A percentile compares a stretch with the other conserved stretches of the same genome.
These are phyloP conservation scores for Rugosomyces carneus DNA, from an alignment of 1,284 basidiomycete genomes.

Conservation along the genomic window DNA sequence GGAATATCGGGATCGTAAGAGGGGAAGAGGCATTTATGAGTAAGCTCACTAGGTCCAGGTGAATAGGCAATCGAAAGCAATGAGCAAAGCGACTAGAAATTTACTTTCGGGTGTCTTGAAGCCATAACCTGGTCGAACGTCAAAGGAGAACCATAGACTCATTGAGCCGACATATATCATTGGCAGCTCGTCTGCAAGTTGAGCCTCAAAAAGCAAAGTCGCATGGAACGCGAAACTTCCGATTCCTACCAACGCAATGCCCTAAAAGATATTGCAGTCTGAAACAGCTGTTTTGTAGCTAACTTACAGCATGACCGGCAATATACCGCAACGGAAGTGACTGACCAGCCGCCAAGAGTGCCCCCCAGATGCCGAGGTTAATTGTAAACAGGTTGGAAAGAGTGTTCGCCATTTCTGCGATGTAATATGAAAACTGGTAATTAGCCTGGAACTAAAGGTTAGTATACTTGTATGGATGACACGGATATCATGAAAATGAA, in stretches of 20 bases:
- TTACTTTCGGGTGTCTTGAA: constrained; percentile 30
- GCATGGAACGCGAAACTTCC: constrained; percentile 68
- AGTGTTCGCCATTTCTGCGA: constrained; percentile 63
- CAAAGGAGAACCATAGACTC: constrained; percentile 49
- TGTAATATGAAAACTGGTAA: constrained; percentile 64
- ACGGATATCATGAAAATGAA: constrained; percentile 5
- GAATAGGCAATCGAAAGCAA: constrained; percentile 49
- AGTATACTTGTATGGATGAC: background rate
- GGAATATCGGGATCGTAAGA: constrained; percentile 1
- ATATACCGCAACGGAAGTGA: constrained; percentile 46
- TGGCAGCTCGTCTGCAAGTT: constrained; percentile 65
- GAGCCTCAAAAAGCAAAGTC: constrained; percentile 60
- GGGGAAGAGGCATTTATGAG: background rate
- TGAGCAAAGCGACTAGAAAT: constrained; percentile 27
- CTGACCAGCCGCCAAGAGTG: constrained; percentile 29
- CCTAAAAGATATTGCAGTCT: constrained; percentile 29
- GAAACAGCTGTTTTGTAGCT: constrained; percentile 1
- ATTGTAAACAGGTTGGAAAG: constrained; percentile 59
- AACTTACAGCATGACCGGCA: constrained; percentile 44
- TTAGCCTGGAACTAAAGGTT: constrained; percentile 39
- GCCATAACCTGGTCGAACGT: constrained; percentile 46
- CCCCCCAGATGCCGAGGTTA: constrained; percentile 41
- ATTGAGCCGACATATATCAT: constrained; percentile 61
- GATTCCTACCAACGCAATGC: constrained; percentile 52
- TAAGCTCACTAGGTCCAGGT: constrained; percentile 56